Conservation (phyloP, 352 stramenopile genomes). For the Phytophthora uliginosa region DNA sequence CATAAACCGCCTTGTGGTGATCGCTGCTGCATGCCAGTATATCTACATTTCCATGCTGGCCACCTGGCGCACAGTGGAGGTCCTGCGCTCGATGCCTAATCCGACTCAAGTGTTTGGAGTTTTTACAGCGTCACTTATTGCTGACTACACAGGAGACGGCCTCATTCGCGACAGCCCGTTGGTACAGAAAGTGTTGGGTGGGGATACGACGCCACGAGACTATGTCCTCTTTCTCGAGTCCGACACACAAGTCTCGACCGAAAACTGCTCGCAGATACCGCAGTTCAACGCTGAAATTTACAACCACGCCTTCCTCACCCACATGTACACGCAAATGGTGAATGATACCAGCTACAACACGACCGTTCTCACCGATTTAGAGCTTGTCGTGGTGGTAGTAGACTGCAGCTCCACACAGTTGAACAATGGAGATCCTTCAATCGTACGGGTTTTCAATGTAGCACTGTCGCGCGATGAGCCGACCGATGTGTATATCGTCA, state of each 20-base stretch:
- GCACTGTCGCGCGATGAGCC: constrained; percentile 12
- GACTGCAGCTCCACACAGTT: constrained; percentile 47
- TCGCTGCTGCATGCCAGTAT: constrained; percentile 39
- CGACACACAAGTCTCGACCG: constrained; percentile 4
- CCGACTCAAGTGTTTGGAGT: constrained; percentile 20
- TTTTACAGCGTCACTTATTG: constrained; percentile 23
- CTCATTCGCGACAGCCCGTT: constrained; percentile 33
- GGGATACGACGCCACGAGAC: constrained; percentile 39
- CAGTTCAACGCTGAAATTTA: constrained; percentile 33
- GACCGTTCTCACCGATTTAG: constrained; percentile 30
- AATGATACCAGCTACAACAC: constrained; percentile 48
- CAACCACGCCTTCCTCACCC: constrained; percentile 39
- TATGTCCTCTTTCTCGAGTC: constrained; percentile 26
- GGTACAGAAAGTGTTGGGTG: constrained; percentile 20
- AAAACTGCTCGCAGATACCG: constrained; percentile 17
- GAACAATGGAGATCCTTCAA: constrained; percentile 4
- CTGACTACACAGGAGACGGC: constrained; percentile 34
- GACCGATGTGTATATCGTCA: constrained; percentile 26
- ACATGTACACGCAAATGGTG: constrained; percentile 36
- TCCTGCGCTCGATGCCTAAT: constrained; percentile 31
- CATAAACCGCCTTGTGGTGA: constrained; percentile 24
- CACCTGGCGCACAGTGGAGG: constrained; percentile 19
- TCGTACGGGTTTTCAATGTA: constrained; percentile 36
- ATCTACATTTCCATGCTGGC: constrained; percentile 39
- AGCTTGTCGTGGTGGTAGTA: constrained; percentile 50